Percentiles rank a stretch among this genome's conserved stretches.
These are phyloP conservation scores for Dipodascopsis tothii DNA, from an alignment of 805 yeast genomes.

Conservation along the genomic window DNA sequence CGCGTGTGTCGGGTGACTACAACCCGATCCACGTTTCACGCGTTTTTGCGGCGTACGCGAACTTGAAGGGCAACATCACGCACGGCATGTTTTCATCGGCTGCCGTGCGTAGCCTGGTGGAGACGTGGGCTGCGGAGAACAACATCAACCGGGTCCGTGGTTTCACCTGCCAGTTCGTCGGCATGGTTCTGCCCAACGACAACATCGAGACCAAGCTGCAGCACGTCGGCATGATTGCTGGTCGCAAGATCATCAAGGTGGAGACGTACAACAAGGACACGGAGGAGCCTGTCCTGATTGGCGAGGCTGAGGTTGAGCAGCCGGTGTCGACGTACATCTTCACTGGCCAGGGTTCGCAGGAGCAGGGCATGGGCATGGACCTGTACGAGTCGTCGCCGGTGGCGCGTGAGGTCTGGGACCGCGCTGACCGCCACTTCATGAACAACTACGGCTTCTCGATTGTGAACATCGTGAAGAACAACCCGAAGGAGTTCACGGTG, in stretches of 20 bases:
- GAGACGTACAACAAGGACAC: conserved; percentile 80
- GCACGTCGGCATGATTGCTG: conserved; percentile 98
- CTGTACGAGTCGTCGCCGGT: conserved; percentile 82
- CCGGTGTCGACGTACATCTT: conserved; percentile 94
- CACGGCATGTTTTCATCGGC: conserved; percentile 99
- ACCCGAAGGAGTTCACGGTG: conserved; percentile 90
- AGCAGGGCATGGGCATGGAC: conserved; percentile 99
- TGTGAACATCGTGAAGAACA: conserved; percentile 86
- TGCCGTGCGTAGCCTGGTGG: conserved; percentile 87
- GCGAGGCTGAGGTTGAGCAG: conserved; percentile 98
- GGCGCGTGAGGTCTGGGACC: conserved; percentile 94
- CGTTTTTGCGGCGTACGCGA: conserved; percentile 87
- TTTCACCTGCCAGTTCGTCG: conserved; percentile 80
- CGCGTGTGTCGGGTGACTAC: conserved; percentile 94
- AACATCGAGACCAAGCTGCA: conserved; percentile 77
- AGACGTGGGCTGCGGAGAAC: conserved; percentile 97
- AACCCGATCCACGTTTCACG: conserved; percentile 97
- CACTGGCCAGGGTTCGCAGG: conserved; percentile 99
- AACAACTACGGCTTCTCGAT: conserved; percentile 95
- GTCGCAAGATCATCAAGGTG: conserved; percentile 92
- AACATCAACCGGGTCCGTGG: conserved; percentile 94
- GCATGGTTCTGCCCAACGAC: conserved; percentile 97
- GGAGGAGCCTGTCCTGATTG: conserved; percentile 67
- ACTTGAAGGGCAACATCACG: conserved; percentile 93
- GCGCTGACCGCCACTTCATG: conserved; percentile 89